Base-by-base conservation (phyloP, 805 yeast species). In the Yarrowia sp. region DNA sequence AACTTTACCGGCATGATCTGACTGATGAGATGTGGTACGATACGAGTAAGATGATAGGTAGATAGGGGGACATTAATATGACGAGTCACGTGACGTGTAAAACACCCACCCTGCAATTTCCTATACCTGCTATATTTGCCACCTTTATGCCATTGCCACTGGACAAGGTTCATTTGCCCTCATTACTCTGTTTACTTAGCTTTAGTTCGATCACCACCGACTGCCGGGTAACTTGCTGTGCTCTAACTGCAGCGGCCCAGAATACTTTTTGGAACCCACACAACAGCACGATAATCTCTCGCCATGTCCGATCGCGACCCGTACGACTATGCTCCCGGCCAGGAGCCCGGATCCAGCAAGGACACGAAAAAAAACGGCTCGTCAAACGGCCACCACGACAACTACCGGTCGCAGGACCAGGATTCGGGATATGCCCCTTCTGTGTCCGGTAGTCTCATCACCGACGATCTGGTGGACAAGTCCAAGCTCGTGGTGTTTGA, bases 391-490 rank as follows among this genome's bases (percentile, higher is more conserved):
- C 11, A 47, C 53, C 11, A 17, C 13, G 28, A 18, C 55, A 17
- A 48, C 50, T 28, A 57, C 32, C 31, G 32, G 5, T 28, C 44
- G 9, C 28, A 63, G 11, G 38, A 33, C 18, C n/a, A 10, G 9
- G 36, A 18, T 28, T 33, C 48, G 43, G 71, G 66, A 1, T 39
- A 39, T 32, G 64, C 50, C 8, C 17, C 50, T 8, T 33, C 50
- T 9, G 63, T 31, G 28, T 47, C 36, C 22, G 43, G 58, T 0
- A 22, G 35, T 13, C n/a, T 22, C 43, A 38, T 51, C 43, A 36
- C 43, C 33, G 66, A 68, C 10, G 51, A 66, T 42, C 71, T 73
- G 14, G 77, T 74, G 32, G 72, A 58, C 43, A 43, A 35, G 43
- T 58, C 64, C 15, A 58, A 58, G 35, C 43, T 58, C 33, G 35